A percentile compares a stretch with the other conserved stretches of the same genome.
Conservation (phyloP, 805 yeast genomes). For the Myxozyma melibiosi region DNA sequence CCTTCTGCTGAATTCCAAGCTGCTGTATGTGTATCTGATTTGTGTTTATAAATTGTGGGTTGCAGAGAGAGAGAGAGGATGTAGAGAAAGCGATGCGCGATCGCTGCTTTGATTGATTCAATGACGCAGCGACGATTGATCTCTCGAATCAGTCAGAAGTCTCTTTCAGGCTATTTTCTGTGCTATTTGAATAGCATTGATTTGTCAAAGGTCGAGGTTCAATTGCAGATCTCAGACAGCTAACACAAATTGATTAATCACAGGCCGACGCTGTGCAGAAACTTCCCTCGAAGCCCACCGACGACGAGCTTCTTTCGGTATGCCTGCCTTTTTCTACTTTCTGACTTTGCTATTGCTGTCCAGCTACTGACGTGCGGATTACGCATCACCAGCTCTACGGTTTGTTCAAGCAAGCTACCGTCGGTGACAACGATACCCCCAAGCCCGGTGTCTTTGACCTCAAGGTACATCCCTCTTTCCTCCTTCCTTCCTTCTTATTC, state of each 20-base stretch:
- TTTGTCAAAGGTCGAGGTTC: neutral
- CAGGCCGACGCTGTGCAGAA: slow-evolving; percentile 69
- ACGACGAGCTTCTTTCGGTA: slow-evolving; percentile 76
- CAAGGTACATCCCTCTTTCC: slow-evolving; percentile 45
- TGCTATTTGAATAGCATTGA: neutral
- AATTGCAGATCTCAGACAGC: too few relatives aligned
- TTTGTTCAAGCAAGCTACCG: slow-evolving; percentile 94
- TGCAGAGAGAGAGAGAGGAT: neutral
- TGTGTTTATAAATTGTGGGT: neutral
- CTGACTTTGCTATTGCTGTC: neutral
- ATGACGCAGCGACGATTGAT: too few relatives aligned
- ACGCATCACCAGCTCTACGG: slow-evolving; percentile 64
- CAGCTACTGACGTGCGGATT: neutral
- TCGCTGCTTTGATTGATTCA: too few relatives aligned
- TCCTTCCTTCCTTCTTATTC: neutral
- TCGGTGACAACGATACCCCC: slow-evolving; percentile 84
- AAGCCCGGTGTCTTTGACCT: slow-evolving; percentile 93
- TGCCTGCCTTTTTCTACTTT: slow-evolving; percentile 6
- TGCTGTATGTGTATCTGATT: slow-evolving; percentile 44
- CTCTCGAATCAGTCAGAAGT: too few relatives aligned
- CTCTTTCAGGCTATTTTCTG: too few relatives aligned
- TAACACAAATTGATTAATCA: neutral
- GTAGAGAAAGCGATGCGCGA: neutral
- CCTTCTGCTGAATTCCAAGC: slow-evolving; percentile 45
- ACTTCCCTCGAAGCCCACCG: slow-evolving; percentile 74